Base-by-base conservation (phyloP, 129 eudicot species). In the Chrysanthemum makinoi region DNA sequence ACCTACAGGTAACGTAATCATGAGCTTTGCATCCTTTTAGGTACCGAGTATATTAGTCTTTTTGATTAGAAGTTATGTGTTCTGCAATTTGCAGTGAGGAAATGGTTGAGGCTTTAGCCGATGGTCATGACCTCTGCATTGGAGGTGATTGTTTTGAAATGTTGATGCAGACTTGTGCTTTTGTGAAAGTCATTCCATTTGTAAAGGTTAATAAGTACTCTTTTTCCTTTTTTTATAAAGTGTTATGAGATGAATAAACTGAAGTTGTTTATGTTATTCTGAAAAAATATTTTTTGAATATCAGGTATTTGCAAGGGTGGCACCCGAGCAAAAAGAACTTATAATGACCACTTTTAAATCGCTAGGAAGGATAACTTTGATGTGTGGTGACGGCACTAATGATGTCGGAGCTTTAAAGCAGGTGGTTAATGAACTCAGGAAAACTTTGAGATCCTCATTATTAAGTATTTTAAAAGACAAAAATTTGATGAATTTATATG, bases 321-420 rank as follows among this genome's bases (percentile, higher is more conserved):
- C 98, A 50, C 98, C 98, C 7, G 98, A 92, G 72, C 98, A 92
- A 72, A 92, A 92, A 76, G 98, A 92, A 82, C 95, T 89, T 69
- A 87, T 92, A 65, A 80, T 89, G 86, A 92, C 98, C 30, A 88
- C 98, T 55, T 84, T 92, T 19, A 92, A 83, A 72, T 72, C 83
- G 12, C 91, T 88, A 22, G 98, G 98, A 44, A 92, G 98, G 86
- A 79, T 83, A 22, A 22, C 24, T 22, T 22, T 22, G 24, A 22
- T 22, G 24, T 22, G 24, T 22, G 24, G 24, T 22, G 98, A 92
- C 66, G 98, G 98, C 12, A 92, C 98, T 30, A 92, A 92, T 68
- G 98, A 92, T 48, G 98, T 92, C 33, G 98, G 98, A 74, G 98
- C 98, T 67, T 72, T 92, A 72, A 92, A 92, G 81, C 98, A 92